Evolutionary conservation across 306 rosid genomes (phyloP), one percentile per base, ranked within the genome.

Genomic region (Prunus dulcis): DNA sequence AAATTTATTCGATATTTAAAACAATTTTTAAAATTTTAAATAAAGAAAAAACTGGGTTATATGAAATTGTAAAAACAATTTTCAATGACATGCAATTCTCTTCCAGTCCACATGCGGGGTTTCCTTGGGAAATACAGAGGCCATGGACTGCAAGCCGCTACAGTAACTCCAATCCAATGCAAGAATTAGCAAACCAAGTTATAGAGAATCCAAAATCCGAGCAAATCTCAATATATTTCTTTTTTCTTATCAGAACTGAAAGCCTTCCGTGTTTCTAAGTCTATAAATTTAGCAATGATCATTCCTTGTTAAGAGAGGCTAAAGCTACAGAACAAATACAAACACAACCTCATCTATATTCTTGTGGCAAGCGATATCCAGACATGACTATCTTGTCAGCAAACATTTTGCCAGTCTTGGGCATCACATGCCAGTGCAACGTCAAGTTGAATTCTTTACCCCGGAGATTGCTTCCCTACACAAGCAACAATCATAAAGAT

Each of bases 391-490:
- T 78, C 84, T 91, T 92, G 87, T 89, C 85, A 2, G 85, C 96
- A 61, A 75, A 84, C 98, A 92, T 95, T 83, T 92, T 95, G 53
- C 99, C 99, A 25, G 97, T 90, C 89, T 92, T 92, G 64, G 99
- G 99, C 99, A 95, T 95, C 46, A 92, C 92, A 70, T 95, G 99
- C 99, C 99, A 95, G 85, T 95, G 99, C 89, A 95, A 32, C 32
- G 99, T 92, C 82, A 95, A 75, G 91, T 95, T 95, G 79, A 85
- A 91, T 32, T 86, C 97, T 83, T 91, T 92, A 22, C 97, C 93
- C 3, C 93, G 89, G 72, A 92, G 85, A 86, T 92, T 92, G 84
- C 80, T 87, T 81, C 98, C 99, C 99, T 95, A 81, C 50, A 78
- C 51, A 80, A 47, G 79, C 47, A 32, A 15, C 45, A 61, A 47